Base-by-base conservation (phyloP, 306 rosid species). In the Malus sylvestris region DNA sequence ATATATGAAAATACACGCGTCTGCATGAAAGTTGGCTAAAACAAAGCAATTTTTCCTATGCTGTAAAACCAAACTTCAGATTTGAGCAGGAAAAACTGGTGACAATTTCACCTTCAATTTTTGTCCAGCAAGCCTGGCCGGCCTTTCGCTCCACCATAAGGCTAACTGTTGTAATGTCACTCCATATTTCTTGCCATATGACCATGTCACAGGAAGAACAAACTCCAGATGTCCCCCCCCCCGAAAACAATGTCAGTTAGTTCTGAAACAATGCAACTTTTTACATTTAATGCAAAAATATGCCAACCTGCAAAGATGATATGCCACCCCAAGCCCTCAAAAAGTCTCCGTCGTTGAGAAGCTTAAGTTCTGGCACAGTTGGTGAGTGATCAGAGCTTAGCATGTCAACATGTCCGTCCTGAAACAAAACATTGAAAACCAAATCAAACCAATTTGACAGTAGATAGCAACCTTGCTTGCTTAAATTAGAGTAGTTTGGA, bases 321-420 rank as follows among this genome's bases (percentile, higher is more conserved):
- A 95, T 82, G 76, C 98, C 98, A 67, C 98, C 98, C 98, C 98
- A 95, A 25, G 97, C 98, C 85, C 16, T 95, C 80, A 95, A 81
- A 81, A 95, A 90, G 83, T 95, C 84, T 35, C 97, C 98, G 70
- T 87, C 90, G 42, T 90, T 81, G 61, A 87, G 90, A 69, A 85
- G 96, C 92, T 95, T 95, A 77, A 90, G 98, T 74, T 92, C 79
- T 40, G 97, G 97, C n/a, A 78, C 67, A 6, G 97, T 87, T 10
- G 98, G 97, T 46, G 97, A 95, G 82, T 95, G 98, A 82, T 95
- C 98, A 71, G 98, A 89, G 67, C 85, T 92, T 60, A 95, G 75
- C 82, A 89, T 81, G 88, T 95, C 96, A 72, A 95, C 84, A 74
- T 92, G 85, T 74, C 97, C 98, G 33, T 84, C 93, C 98, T 92